Evolutionary conservation across 352 stramenopile genomes (phyloP).

Genomic region (Pythium periplocum): DNA sequence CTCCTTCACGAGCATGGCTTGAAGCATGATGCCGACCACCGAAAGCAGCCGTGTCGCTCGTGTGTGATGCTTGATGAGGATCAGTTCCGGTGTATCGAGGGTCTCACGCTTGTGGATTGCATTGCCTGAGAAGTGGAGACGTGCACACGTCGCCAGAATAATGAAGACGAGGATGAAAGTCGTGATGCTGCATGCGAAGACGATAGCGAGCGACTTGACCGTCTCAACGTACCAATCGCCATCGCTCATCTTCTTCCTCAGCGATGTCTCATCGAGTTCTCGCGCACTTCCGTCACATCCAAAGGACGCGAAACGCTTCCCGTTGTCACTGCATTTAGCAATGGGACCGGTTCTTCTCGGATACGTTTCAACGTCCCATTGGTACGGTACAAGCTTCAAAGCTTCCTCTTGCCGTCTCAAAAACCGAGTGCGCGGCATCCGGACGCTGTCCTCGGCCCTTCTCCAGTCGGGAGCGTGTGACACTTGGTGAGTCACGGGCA

Average conservation of each 20-base stretch:
- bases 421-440: too few species aligned
- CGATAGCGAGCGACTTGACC: conserved; percentile 25
- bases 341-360: too few species aligned
- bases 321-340: too few species aligned
- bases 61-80: conserved; percentile 55
- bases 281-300: too few species aligned
- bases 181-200: conserved; percentile 29
- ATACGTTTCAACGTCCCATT: too few species aligned
- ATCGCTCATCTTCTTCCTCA: not conserved
- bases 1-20: conserved; percentile 29
- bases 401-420: too few species aligned
- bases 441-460: too few species aligned
- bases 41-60: conserved; percentile 38
- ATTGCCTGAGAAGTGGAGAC: conserved; percentile 18
- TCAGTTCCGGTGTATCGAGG: conserved; percentile 45
- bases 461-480: too few species aligned
- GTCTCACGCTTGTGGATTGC: conserved; percentile 11
- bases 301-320: too few species aligned
- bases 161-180: conserved; percentile 34
- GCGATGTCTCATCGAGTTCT: too few species aligned
- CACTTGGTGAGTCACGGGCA: too few species aligned
- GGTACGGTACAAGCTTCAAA: too few species aligned
- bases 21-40: conserved; percentile 30
- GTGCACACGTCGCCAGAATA: conserved; percentile 23
- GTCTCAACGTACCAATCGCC: conserved; percentile 48